Evolutionary conservation across 192 early-diverging fungal genomes (phyloP), one percentile per base, ranked within the genome.

Genomic region (Linnemannia schmuckeri): DNA sequence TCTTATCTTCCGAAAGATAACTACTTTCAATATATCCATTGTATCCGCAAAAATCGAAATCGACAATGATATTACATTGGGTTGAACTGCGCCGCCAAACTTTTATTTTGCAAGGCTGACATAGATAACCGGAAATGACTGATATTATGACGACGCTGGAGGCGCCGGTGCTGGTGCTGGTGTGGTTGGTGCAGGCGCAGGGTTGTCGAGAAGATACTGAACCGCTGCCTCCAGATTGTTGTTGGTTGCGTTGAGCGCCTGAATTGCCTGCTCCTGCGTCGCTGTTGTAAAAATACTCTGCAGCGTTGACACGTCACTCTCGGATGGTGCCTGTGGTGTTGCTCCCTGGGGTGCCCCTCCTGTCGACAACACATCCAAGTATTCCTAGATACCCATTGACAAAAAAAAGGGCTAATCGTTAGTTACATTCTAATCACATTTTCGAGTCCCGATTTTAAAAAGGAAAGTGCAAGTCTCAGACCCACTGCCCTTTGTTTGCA

Each of bases 151-250:
- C 10, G 27, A 35, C 41, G 72, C 27, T 52, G 81, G 70, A 9
- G 63, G 66, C n/a, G 82, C 44, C 24, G 72, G 57, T 4, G 82
- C 4, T 47, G 61, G 54, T 9, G 69, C 44, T 2, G 77, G 33
- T 37, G 77, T 47, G 7, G 70, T 15, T 22, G 74, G 6, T 4
- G 37, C 8, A 57, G 46, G 35, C 0, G 49, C 46, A 35, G 77
- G 72, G 44, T 75, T 80, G 55, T 91, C 90, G 22, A 91, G 80
- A 15, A 91, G 66, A 40, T 78, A 82, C 78, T 93, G 90, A 33
- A 90, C 92, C 7, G 93, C 93, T 49, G 90, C 89, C 66, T 92
- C 91, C 27, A 93, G 70, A 70, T 94, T 91, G 70, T 93, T 94
- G 47, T 92, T 85, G n/a, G 93, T 88, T n/a, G 88, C 79, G 17